A percentile compares a stretch with the other conserved stretches of the same genome.
phyloP scores from a whole-genome alignment of 352 stramenopile genomes.

The Phytopythium vexans region DNA sequence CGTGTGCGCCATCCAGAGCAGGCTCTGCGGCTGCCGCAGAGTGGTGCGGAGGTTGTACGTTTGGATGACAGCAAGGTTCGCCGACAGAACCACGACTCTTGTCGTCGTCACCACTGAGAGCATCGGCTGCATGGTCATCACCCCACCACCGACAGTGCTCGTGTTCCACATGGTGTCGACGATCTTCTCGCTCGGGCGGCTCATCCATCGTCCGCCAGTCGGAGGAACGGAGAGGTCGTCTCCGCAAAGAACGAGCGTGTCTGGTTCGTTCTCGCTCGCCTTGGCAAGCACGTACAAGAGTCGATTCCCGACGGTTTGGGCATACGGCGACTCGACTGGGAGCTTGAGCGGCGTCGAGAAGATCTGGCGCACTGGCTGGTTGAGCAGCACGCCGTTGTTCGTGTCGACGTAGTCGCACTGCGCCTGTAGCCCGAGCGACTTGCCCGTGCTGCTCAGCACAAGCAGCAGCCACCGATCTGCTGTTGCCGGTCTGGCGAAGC shows the following conservation, averaged over 20 bases:
- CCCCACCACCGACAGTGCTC: constrained; percentile 7
- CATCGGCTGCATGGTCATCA: neutral
- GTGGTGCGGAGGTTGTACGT: constrained; percentile 33
- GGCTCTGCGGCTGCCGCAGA: constrained; percentile 36
- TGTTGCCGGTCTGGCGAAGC: constrained; percentile 30
- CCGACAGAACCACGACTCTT: constrained; percentile 48
- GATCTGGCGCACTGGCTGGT: constrained; percentile 35
- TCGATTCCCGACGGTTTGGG: constrained; percentile 25
- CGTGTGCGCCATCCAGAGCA: constrained; percentile 70
- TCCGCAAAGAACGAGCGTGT: constrained; percentile 47
- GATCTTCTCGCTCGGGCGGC: constrained; percentile 36
- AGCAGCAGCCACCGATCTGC: constrained; percentile 36
- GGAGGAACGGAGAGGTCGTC: constrained; percentile 41
- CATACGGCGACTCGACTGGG: constrained; percentile 21
- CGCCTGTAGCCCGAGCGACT: constrained; percentile 45
- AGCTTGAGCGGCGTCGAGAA: constrained; percentile 54
- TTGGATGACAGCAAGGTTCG: constrained; percentile 28
- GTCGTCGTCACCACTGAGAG: constrained; percentile 55
- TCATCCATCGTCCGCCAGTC: constrained; percentile 18
- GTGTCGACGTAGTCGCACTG: constrained; percentile 20
- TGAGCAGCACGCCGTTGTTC: constrained; percentile 31
- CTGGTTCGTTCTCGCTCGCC: neutral
- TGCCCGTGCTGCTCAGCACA: constrained; percentile 47
- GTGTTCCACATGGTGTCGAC: constrained; percentile 57
- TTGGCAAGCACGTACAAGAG: constrained; percentile 40